phyloP scores from a whole-genome alignment of 2,329 filamentous ascomycete genomes.

The Thielaviopsis punctulata region DNA sequence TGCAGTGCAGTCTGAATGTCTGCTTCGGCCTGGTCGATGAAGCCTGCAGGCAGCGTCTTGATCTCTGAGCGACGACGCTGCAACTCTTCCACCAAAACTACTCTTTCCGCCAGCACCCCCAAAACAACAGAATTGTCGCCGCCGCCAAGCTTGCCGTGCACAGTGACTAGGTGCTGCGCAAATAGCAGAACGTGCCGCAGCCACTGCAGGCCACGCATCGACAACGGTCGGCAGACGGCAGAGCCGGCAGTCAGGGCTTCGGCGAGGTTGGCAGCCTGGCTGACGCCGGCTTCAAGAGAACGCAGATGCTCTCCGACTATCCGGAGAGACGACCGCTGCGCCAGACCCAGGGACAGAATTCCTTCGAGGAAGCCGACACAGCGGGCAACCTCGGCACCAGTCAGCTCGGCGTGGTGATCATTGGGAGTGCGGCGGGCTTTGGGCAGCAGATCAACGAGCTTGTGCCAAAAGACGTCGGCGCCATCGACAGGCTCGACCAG shows the following conservation, averaged over 20 bases:
- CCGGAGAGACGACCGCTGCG: slow-evolving; percentile 34
- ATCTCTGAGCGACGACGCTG: slow-evolving; percentile 25
- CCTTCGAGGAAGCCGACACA: slow-evolving; percentile 80
- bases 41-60: slow-evolving; percentile 31
- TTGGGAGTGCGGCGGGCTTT: slow-evolving; percentile 47
- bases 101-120: slow-evolving; percentile 32
- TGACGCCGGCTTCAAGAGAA: neutral
- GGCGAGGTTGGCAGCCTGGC: slow-evolving; percentile 1
- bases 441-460: slow-evolving; percentile 56
- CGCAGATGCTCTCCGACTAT: slow-evolving; percentile 10
- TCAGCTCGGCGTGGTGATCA: slow-evolving; percentile 74
- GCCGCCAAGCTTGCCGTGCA: slow-evolving; percentile 49
- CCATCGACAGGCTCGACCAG: slow-evolving; percentile 18
- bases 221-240: neutral
- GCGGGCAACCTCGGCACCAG: slow-evolving; percentile 57
- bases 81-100: slow-evolving; percentile 28
- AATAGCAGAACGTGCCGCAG: slow-evolving; percentile 50
- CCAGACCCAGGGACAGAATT: slow-evolving; percentile 47
- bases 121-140: slow-evolving; percentile 28
- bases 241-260: neutral
- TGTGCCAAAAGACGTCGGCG: slow-evolving; percentile 40
- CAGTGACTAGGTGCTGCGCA: slow-evolving; percentile 40
- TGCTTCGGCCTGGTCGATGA: slow-evolving; percentile 26
- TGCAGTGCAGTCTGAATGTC: slow-evolving; percentile 21
- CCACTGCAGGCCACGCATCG: slow-evolving; percentile 31